Conservation (phyloP, 768 basidiomycete genomes). For the Pilatotrama ljubarskyi region DNA sequence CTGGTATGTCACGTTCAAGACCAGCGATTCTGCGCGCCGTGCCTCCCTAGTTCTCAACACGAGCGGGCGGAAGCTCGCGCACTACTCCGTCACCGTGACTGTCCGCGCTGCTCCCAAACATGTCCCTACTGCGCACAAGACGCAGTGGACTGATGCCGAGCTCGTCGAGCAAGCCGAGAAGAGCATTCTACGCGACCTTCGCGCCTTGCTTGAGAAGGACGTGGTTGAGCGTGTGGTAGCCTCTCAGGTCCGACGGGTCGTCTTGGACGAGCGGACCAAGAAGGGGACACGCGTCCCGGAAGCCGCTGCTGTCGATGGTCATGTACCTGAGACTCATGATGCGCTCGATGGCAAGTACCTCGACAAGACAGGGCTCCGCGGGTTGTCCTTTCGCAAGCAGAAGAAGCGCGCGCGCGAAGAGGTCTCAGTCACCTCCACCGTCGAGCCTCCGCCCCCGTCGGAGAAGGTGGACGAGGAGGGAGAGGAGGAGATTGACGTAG, state of each 20-base stretch:
- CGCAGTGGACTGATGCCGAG: slow-evolving; percentile 52
- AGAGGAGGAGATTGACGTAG: slow-evolving; percentile 20
- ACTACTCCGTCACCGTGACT: slow-evolving; percentile 58
- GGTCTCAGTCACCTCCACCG: not conserved
- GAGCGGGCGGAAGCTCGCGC: slow-evolving; percentile 52
- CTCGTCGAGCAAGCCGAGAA: slow-evolving; percentile 56
- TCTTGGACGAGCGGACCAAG: slow-evolving; percentile 52
- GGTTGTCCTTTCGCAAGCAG: slow-evolving; percentile 45
- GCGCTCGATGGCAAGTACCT: slow-evolving; percentile 40
- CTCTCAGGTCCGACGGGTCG: slow-evolving; percentile 50
- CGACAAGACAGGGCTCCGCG: slow-evolving; percentile 46
- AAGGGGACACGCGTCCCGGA: slow-evolving; percentile 29
- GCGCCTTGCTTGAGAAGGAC: slow-evolving; percentile 59
- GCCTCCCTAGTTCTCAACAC: slow-evolving; percentile 64
- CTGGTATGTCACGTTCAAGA: slow-evolving; percentile 82
- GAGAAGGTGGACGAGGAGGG: slow-evolving; percentile 29
- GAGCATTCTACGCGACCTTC: slow-evolving; percentile 59
- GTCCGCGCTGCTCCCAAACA: slow-evolving; percentile 43
- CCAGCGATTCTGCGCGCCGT: slow-evolving; percentile 59
- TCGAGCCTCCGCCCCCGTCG: not conserved
- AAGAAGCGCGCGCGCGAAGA: slow-evolving; percentile 41
- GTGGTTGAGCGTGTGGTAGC: slow-evolving; percentile 61
- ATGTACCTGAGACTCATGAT: slow-evolving; percentile 40
- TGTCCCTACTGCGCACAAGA: slow-evolving; percentile 39
- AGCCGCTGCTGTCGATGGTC: slow-evolving; percentile 19